A percentile compares a stretch with the other conserved stretches of the same genome.
These are phyloP conservation scores for Wallacemonas rigidus DNA, from an alignment of 208 protist species.

Conservation along the genomic window DNA sequence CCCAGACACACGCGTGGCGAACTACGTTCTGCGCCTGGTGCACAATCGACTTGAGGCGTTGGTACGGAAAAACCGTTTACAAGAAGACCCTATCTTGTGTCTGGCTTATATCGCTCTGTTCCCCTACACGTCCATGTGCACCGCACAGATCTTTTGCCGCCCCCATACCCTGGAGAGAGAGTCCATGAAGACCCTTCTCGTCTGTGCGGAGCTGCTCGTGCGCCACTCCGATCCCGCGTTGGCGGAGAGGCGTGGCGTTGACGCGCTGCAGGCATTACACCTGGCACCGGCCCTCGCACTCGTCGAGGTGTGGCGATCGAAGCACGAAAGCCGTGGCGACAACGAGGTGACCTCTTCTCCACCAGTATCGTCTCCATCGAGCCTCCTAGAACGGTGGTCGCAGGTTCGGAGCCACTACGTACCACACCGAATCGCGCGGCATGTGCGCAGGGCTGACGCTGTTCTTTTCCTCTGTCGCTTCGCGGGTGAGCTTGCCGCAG, in stretches of 20 bases:
- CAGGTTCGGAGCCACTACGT: too few species aligned
- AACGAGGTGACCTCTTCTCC: neutral
- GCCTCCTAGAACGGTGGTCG: too few species aligned
- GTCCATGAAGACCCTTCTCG: constrained; percentile 4
- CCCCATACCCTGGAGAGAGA: neutral
- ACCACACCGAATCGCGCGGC: too few species aligned
- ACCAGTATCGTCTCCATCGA: neutral
- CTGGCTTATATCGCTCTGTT: constrained; percentile 59
- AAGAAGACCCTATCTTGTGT: constrained; percentile 35
- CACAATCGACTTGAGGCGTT: constrained; percentile 13
- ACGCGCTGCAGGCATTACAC: constrained; percentile 38
- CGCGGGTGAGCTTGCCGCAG: neutral
- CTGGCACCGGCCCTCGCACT: constrained; percentile 11
- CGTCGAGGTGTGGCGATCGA: neutral
- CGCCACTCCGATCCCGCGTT: neutral
- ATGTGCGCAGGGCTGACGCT: neutral
- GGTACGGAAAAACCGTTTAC: neutral
- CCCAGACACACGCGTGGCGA: constrained; percentile 8
- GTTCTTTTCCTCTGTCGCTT: neutral
- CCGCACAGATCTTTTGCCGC: neutral
- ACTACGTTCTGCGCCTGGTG: constrained; percentile 44
- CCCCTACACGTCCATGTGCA: constrained; percentile 23
- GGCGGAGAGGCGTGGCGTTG: neutral
- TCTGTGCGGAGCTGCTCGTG: constrained; percentile 7
- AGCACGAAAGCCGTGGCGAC: neutral